Percentiles rank a stretch among this genome's conserved stretches.
phyloP scores from a whole-genome alignment of 176 grass and related monocot genomes.

The Chloris gayana region DNA sequence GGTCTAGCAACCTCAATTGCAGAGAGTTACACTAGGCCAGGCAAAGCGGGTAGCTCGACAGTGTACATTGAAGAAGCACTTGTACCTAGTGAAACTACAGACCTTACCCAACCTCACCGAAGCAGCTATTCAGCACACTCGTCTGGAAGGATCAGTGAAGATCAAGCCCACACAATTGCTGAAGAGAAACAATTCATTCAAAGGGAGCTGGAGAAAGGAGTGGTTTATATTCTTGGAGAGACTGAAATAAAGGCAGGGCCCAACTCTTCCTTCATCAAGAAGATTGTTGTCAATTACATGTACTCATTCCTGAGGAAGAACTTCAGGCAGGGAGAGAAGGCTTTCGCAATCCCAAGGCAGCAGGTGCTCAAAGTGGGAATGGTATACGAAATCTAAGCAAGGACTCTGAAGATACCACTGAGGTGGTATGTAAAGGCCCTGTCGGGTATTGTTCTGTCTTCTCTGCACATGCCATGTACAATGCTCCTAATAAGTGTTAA shows the following conservation, averaged over 20 bases:
- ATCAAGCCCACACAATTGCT: neutral
- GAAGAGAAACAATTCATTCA: neutral
- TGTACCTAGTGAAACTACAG: neutral
- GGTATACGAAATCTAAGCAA: slow-evolving; percentile 36
- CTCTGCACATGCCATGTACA: no score
- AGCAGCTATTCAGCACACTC: slow-evolving; percentile 13
- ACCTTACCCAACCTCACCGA: neutral
- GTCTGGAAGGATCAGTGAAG: neutral
- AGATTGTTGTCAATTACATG: slow-evolving; percentile 47
- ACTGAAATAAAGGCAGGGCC: neutral
- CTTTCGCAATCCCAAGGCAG: slow-evolving; percentile 50
- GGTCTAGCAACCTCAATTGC: neutral
- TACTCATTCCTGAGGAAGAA: slow-evolving; percentile 69
- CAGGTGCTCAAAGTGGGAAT: slow-evolving; percentile 82
- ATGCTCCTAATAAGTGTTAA: no score
- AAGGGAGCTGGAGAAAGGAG: neutral
- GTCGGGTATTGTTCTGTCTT: no score
- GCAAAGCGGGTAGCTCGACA: no score
- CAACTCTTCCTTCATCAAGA: neutral
- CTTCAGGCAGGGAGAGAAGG: slow-evolving; percentile 46
- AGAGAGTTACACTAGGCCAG: no score
- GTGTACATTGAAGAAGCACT: neutral
- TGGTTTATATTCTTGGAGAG: neutral
- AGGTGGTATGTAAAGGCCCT: no score
- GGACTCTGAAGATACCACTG: neutral